Evolutionary conservation across 495 filamentous ascomycete genomes (phyloP).

Genomic region (Tuber indicum): DNA sequence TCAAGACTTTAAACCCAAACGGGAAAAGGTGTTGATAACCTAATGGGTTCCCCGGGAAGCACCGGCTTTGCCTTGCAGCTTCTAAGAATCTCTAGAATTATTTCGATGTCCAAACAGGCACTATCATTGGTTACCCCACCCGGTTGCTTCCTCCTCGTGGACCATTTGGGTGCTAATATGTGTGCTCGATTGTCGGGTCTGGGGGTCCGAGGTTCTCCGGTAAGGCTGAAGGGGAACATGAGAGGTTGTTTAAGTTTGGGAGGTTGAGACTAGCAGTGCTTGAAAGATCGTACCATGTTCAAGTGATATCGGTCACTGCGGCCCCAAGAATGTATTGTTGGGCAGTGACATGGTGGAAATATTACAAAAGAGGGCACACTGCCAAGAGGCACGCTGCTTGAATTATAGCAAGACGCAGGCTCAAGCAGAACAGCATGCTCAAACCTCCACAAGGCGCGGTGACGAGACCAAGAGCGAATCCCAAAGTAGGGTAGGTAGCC

Average conservation of each 20-base stretch:
- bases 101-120: neutral
- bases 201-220: neutral
- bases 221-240: neutral
- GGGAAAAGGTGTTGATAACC: neutral
- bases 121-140: too few species aligned
- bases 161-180: neutral
- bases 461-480: neutral
- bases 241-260: neutral
- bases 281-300: neutral
- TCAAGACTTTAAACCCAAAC: neutral
- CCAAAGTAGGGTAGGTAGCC: neutral
- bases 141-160: too few species aligned
- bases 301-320: neutral
- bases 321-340: neutral
- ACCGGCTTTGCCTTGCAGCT: neutral
- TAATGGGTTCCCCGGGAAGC: neutral
- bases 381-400: neutral
- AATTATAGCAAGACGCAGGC: neutral
- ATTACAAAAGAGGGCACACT: neutral
- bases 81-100: neutral
- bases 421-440: too few species aligned
- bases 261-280: neutral
- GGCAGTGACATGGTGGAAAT: neutral
- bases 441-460: too few species aligned
- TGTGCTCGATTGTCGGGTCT: too few species aligned